Base-by-base conservation (phyloP, 2,329 filamentous ascomycete genomes). In the Colletotrichum destructivum region DNA sequence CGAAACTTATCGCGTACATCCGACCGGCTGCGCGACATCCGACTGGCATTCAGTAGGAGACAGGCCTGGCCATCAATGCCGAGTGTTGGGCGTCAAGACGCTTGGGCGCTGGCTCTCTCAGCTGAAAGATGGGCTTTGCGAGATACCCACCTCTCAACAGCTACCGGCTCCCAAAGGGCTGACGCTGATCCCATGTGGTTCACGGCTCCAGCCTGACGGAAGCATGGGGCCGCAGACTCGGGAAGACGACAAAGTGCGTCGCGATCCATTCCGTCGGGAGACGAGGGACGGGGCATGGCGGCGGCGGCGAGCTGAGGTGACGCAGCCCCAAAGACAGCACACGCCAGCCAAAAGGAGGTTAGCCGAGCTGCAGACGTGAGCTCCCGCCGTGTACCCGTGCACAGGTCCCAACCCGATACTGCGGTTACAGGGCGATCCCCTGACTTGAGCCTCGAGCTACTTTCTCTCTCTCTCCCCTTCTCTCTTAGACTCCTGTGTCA, bases 381-480 rank as follows among this genome's bases (percentile, higher is more conserved):
- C 69, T 67, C 59, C 64, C 64, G 56, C 44, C 56, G 35, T 38
- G 5, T 55, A 66, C 52, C 61, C 26, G 70, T 72, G 70, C 60
- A 46, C 62, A 55, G 42, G 60, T 73, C 71, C 73, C 73, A 71
- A 52, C 40, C 73, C 73, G 69, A 52, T 31, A 52, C 44, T 74
- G 51, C 46, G 73, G 73, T 73, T 72, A 56, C 68, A 67, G 62
- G 66, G 67, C 67, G 73, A 72, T 73, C 73, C 73, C 71, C 72
- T 60, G 51, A 60, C 64, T 40, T 61, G 71, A 60, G 31, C 21
- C 64, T 51, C 59, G 67, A 52, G 40, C 21, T 60, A 26, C 13
- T 26, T 40, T 38, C 9, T 38, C 31, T 9, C 31, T 35, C 31
- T 9, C 31, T 11, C 9, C 35, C 35, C 8, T 11, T 38, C 35